Percentiles rank a stretch among this genome's conserved stretches.
Evolutionary conservation across 495 filamentous ascomycete genomes (phyloP).

Genomic region (Daldinia decipiens): DNA sequence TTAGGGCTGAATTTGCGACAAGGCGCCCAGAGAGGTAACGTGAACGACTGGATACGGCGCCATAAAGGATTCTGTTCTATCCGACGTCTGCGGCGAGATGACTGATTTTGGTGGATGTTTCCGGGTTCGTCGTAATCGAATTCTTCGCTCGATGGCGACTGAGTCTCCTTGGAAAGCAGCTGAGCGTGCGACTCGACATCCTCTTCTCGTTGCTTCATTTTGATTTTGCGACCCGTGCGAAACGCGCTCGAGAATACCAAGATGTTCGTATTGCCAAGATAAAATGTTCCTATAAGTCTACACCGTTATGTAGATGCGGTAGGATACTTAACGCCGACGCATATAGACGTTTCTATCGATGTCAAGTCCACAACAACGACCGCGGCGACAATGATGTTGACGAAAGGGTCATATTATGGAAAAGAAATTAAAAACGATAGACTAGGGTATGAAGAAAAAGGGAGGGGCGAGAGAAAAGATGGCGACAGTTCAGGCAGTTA

Average conservation of each 20-base stretch:
- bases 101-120: slow-evolving; percentile 29
- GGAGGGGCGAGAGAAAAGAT: slow-evolving; percentile 12
- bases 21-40: slow-evolving; percentile 40
- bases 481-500: slow-evolving; percentile 29
- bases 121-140: slow-evolving; percentile 40
- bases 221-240: slow-evolving; percentile 5
- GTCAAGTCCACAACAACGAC: slow-evolving; percentile 10
- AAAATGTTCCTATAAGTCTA: slow-evolving; percentile 1
- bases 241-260: neutral
- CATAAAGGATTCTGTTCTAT: slow-evolving; percentile 31
- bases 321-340: neutral
- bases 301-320: neutral
- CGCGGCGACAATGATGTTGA: slow-evolving; percentile 20
- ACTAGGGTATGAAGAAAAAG: slow-evolving; percentile 28
- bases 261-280: slow-evolving; percentile 1
- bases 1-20: slow-evolving; percentile 42
- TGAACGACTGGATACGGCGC: slow-evolving; percentile 38
- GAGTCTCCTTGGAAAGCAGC: slow-evolving; percentile 35
- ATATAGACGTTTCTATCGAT: slow-evolving; percentile 3
- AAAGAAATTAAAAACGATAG: slow-evolving; percentile 7
- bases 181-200: slow-evolving; percentile 45
- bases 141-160: slow-evolving; percentile 38
- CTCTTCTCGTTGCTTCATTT: slow-evolving; percentile 39
- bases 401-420: slow-evolving; percentile 32
- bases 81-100: slow-evolving; percentile 10